phyloP scores from a whole-genome alignment of 2,329 filamentous ascomycete species.

The Grosmannia serpens region DNA sequence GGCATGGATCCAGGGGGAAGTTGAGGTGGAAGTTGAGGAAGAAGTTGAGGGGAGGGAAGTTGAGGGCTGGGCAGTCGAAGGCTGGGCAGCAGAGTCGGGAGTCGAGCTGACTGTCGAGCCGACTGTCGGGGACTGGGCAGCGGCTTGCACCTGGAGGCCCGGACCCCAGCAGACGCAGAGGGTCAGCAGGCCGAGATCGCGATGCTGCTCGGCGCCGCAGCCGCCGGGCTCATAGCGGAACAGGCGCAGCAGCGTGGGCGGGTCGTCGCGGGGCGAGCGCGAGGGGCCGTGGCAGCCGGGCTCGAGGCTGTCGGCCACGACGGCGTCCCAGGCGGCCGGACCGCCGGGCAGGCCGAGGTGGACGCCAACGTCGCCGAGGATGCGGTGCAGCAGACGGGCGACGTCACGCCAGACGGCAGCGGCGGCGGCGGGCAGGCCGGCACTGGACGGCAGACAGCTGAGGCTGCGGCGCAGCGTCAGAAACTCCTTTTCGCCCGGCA shows the following conservation, averaged over 20 bases:
- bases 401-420: slow-evolving; percentile 11
- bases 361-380: slow-evolving; percentile 12
- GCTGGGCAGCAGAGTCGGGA: not conserved
- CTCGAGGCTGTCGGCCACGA: slow-evolving; percentile 10
- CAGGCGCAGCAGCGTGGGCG: slow-evolving; percentile 13
- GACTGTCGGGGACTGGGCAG: not conserved
- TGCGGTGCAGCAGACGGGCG: slow-evolving; percentile 12
- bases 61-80: too few relatives aligned
- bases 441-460: slow-evolving; percentile 6
- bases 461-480: slow-evolving; percentile 13
- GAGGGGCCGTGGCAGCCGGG: not conserved
- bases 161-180: slow-evolving; percentile 12
- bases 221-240: slow-evolving; percentile 14
- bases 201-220: slow-evolving; percentile 13
- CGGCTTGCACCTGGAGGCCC: slow-evolving; percentile 13
- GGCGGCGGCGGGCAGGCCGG: not conserved
- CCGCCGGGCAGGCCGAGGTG: slow-evolving; percentile 6
- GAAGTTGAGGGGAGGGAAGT: too few relatives aligned
- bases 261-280: slow-evolving; percentile 7
- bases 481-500: slow-evolving; percentile 14
- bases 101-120: not conserved
- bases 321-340: slow-evolving; percentile 8
- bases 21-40: too few relatives aligned
- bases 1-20: slow-evolving; percentile 8
- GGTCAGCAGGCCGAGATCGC: slow-evolving; percentile 14